Evolutionary conservation across 148 eudicot genomes (phyloP).

Genomic region (Nepenthes mirabilis): DNA sequence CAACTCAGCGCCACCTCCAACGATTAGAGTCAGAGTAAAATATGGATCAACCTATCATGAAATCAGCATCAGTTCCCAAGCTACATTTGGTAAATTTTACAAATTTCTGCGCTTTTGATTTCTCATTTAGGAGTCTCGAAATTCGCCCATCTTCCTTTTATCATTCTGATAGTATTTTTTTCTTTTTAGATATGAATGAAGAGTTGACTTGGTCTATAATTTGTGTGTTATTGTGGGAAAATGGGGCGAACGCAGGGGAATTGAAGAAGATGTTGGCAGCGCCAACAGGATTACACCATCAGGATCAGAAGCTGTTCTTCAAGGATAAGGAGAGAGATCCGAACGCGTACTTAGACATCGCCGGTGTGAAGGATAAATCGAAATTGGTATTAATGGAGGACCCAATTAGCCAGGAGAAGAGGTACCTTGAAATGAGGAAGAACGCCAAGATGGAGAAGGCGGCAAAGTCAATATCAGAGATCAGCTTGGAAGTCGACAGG

Average conservation of each 20-base stretch:
- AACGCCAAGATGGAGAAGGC: conserved; percentile 40
- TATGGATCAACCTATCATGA: conserved; percentile 43
- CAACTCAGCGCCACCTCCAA: conserved; percentile 14
- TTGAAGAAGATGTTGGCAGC: conserved; percentile 56
- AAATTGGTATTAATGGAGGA: conserved; percentile 46
- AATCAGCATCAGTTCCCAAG: conserved; percentile 43
- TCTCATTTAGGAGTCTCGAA: background rate
- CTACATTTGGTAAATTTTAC: conserved; percentile 44
- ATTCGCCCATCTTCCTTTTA: background rate
- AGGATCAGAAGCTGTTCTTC: conserved; percentile 59
- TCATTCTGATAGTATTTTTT: background rate
- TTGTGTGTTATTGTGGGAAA: background rate
- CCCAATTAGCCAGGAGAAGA: conserved; percentile 31
- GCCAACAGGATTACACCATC: conserved; percentile 41
- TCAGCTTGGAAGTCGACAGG: conserved; percentile 52
- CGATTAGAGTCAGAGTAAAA: conserved; percentile 42
- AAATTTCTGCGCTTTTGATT: background rate
- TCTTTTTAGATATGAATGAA: too few relatives aligned
- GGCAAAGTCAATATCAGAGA: conserved; percentile 36
- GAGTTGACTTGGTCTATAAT: background rate
- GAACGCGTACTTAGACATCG: conserved; percentile 43
- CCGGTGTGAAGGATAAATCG: conserved; percentile 70
- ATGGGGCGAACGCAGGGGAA: conserved; percentile 34
- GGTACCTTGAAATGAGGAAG: conserved; percentile 24
- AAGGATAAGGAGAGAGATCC: conserved; percentile 73